Base-by-base conservation (phyloP, 2,329 filamentous ascomycete species). In the Plenodomus biglobosus region DNA sequence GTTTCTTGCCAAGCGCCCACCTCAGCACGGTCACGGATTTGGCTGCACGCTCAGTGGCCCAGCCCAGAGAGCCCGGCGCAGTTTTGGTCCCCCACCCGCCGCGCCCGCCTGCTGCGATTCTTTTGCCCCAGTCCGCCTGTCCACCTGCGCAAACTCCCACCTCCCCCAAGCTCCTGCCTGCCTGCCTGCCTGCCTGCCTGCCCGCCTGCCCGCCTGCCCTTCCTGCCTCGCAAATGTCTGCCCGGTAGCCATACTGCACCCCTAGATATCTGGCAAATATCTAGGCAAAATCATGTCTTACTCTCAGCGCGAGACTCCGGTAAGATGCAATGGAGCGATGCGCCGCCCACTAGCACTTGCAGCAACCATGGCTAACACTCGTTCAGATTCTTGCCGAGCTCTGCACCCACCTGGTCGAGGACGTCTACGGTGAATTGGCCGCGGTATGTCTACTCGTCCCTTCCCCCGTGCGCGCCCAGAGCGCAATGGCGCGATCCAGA, bases 341-440 rank as follows among this genome's bases (percentile, higher is more conserved):
- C 42, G 27, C 40, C 48, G 8, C 35, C 22, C 19, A n/a, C 16
- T 4, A 37, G 8, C 8, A 37, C 32, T 13, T 70, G n/a, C n/a
- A 71, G 71, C 22, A 62, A 59, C 55, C 53, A 57, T 48, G 51
- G 52, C 55, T 80, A 85, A 69, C 58, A 41, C 27, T 38, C 3
- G 38, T 47, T 81, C 88, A 92, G 89, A 78, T 85, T 75, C 76
- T 88, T 60, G 85, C 87, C 66, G 90, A 96, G 82, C 88, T 97
- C 68, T 96, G 90, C 78, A 83, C 86, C 77, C 85, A 95, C 70
- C 82, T 96, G 55, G 86, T 97, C 56, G 85, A 91, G 69, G 91
- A 96, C 70, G 81, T 89, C 50, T 92, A 94, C 73, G 94, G 94
- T 68, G 89, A 95, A 76, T 84, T 97, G 50, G 90, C 91, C 54